Evolutionary conservation across 2,329 filamentous ascomycete species (phyloP).

Genomic region (Cordyceps pruinosa): DNA sequence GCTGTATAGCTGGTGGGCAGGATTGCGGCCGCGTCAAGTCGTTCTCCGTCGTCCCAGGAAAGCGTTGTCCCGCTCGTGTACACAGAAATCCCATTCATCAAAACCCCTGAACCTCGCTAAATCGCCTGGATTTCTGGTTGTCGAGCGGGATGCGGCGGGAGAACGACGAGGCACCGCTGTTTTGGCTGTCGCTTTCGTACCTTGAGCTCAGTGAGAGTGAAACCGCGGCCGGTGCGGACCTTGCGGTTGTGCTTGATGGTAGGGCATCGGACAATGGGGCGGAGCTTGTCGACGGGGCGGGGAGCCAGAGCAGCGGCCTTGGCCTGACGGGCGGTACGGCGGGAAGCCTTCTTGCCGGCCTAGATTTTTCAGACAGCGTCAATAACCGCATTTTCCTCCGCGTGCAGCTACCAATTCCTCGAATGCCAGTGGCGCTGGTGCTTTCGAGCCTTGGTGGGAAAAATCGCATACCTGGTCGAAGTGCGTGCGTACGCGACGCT

Average conservation of each 20-base stretch:
- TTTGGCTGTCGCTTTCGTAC: conserved; percentile 45
- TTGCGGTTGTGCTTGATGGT: conserved; percentile 99
- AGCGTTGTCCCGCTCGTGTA: background rate
- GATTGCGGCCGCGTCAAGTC: background rate
- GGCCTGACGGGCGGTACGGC: conserved; percentile 82
- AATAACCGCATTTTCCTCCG: conserved; percentile 24
- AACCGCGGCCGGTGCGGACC: conserved; percentile 92
- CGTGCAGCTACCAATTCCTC: conserved; percentile 13
- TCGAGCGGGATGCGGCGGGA: background rate
- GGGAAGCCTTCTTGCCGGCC: conserved; percentile 93
- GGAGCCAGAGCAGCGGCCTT: conserved; percentile 96
- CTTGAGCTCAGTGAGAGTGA: conserved; percentile 97
- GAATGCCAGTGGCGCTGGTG: background rate
- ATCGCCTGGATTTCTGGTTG: background rate
- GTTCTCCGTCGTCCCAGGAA: background rate
- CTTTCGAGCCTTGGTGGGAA: conserved; percentile 7
- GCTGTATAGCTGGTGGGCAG: too few relatives aligned
- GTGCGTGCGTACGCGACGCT: conserved; percentile 96
- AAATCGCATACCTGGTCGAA: conserved; percentile 86
- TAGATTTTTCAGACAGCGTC: conserved; percentile 36
- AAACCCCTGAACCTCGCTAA: background rate
- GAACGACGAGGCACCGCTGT: background rate
- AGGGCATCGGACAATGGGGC: conserved; percentile 94
- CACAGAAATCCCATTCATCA: background rate
- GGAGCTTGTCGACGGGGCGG: conserved; percentile 93